Conservation (phyloP, 768 basidiomycete species). For the Cystoderma amianthinum region DNA sequence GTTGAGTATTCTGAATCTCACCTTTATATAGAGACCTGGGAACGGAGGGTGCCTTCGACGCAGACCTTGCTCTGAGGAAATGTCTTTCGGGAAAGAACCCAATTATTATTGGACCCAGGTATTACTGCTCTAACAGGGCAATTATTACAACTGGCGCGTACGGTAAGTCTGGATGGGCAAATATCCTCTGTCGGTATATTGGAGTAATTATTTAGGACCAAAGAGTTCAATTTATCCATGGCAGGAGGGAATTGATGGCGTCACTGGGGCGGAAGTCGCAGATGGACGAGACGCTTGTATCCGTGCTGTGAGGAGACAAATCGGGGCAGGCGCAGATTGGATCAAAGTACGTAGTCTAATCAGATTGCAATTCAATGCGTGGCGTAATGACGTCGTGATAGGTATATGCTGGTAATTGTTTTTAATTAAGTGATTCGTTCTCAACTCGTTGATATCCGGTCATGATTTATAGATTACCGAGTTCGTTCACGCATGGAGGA, state of each 20-base stretch:
- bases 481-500: constrained; percentile 36
- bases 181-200: constrained; percentile 5
- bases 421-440: constrained; percentile 1
- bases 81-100: constrained; percentile 34
- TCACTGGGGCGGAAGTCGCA: constrained; percentile 50
- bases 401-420: constrained; percentile 45
- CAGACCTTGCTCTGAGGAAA: constrained; percentile 50
- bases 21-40: constrained; percentile 44
- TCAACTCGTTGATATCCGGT: constrained; percentile 2
- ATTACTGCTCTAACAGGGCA: constrained; percentile 53
- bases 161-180: too few relatives aligned
- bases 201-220: constrained; percentile 33
- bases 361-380: constrained; percentile 4
- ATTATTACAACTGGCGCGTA: constrained; percentile 59
- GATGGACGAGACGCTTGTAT: constrained; percentile 52
- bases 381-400: constrained; percentile 9
- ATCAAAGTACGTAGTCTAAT: constrained; percentile 42
- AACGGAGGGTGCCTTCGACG: constrained; percentile 62
- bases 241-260: constrained; percentile 46
- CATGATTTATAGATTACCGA: constrained; percentile 41
- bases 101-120: constrained; percentile 54
- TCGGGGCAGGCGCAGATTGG: constrained; percentile 63
- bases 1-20: background rate
- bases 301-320: constrained; percentile 49
- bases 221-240: constrained; percentile 37